Evolutionary conservation across 768 basidiomycete species (phyloP), one percentile per base, ranked within the genome.

Genomic region (Leccinum rimulosum): DNA sequence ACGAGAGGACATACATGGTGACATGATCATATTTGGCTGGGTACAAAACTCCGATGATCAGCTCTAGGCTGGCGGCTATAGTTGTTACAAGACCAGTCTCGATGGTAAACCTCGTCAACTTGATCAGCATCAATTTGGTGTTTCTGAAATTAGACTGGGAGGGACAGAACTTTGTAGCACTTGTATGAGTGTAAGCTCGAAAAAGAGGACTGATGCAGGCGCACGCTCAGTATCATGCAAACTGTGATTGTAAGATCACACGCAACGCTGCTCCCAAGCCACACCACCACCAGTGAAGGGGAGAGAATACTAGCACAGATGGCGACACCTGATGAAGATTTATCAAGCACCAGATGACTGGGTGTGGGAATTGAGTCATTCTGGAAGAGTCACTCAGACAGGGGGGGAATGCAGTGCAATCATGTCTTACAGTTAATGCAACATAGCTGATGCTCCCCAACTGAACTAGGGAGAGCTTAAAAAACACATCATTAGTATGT

Each of bases 381-480:
- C 64, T 66, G 11, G 5, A 33, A 15, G 0, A 33, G 17, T n/a
- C 6, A 25, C 25, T 25, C 25, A 25, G 25, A 25, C 30, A 19
- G 19, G 1, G 5, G 5, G 3, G 12, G 19, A 11, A 17, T 1
- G 25, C 12, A 1, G 3, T 22, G 3, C 11, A 30, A 15, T 11
- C 4, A 10, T 22, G n/a, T 33, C 55, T 25, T 3, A 64, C 65
- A 0, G 14, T 5, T 27, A 1, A 43, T 8, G 9, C 33, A 22
- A 60, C 17, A 15, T 40, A 47, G 36, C n/a, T 58, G 31, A 70
- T 22, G 11, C 67, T 65, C 10, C 17, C 15, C 2, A 69, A 38
- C 53, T 69, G 68, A 22, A 65, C 28, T 9, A 64, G 56, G 14
- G 66, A 69, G n/a, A 69, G 19, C 69, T 69, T 9, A 25, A 36